A percentile compares a stretch with the other conserved stretches of the same genome.
Conservation (phyloP, 1,284 basidiomycete genomes). For the Microbotryum violaceum region DNA sequence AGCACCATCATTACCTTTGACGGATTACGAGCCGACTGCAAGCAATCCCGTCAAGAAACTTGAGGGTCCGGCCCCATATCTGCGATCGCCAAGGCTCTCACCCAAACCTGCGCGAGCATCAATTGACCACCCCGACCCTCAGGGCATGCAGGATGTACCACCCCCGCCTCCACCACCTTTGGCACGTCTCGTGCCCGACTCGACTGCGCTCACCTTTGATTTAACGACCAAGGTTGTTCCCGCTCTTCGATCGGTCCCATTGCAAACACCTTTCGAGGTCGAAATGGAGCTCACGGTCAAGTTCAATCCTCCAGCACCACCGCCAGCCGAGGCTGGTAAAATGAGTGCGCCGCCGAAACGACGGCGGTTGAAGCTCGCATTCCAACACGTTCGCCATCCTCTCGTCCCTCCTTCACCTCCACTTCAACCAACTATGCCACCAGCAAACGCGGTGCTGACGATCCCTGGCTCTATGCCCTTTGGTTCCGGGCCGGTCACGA, state of each 20-base stretch:
- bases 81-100: neutral
- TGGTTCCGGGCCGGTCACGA: too few relatives aligned
- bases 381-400: neutral
- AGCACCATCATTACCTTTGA: neutral
- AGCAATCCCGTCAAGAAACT: neutral
- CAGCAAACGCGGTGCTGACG: neutral
- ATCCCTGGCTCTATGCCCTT: too few relatives aligned
- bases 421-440: neutral
- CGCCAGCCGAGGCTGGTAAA: neutral
- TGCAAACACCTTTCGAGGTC: neutral
- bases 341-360: neutral
- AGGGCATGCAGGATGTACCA: neutral
- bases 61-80: neutral
- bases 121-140: neutral
- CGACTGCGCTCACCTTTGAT: conserved; percentile 5
- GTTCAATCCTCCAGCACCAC: neutral
- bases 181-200: neutral
- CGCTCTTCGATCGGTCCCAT: neutral
- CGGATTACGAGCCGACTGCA: neutral
- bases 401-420: neutral
- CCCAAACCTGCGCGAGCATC: neutral
- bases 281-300: conserved; percentile 1
- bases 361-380: neutral
- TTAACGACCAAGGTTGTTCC: conserved; percentile 2
- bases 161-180: neutral